Conservation (phyloP, 352 stramenopile species). For the Phytophthora idaei region DNA sequence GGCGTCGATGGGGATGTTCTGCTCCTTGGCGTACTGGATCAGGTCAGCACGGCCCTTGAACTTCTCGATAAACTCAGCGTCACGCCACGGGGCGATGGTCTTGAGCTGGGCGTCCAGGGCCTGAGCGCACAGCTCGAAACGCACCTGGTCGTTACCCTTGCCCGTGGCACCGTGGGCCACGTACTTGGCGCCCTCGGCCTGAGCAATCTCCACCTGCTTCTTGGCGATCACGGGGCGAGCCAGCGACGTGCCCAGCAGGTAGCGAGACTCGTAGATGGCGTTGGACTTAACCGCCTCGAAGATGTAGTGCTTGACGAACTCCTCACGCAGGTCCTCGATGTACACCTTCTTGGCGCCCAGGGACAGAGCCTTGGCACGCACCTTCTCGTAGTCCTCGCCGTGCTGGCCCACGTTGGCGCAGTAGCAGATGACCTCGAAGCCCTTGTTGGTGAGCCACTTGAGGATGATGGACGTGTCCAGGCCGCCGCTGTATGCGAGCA, state of each 20-base stretch:
- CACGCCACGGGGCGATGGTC: conserved; percentile 97
- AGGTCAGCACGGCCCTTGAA: conserved; percentile 98
- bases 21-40: conserved; percentile 96
- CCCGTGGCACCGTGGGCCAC: conserved; percentile 98
- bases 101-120: conserved; percentile 95
- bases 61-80: conserved; percentile 97
- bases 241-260: conserved; percentile 97
- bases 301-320: conserved; percentile 97
- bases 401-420: conserved; percentile 99
- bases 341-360: conserved; percentile 91
- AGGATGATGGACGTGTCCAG: conserved; percentile 99
- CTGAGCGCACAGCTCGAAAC: conserved; percentile 98
- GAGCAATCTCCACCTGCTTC: conserved; percentile 95
- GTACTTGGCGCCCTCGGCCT: conserved; percentile 91
- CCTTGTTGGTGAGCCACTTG: conserved; percentile 98
- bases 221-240: conserved; percentile 98
- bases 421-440: conserved; percentile 99
- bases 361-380: conserved; percentile 91
- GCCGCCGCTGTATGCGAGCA: conserved; percentile 97
- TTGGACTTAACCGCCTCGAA: conserved; percentile 96
- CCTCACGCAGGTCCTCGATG: conserved; percentile 96
- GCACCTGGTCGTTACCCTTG: conserved; percentile 99
- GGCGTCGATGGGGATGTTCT: conserved; percentile 97
- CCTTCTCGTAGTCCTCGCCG: conserved; percentile 94
- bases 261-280: conserved; percentile 98